Evolutionary conservation across 2,329 filamentous ascomycete genomes (phyloP).

Genomic region (Metarhizium album): DNA sequence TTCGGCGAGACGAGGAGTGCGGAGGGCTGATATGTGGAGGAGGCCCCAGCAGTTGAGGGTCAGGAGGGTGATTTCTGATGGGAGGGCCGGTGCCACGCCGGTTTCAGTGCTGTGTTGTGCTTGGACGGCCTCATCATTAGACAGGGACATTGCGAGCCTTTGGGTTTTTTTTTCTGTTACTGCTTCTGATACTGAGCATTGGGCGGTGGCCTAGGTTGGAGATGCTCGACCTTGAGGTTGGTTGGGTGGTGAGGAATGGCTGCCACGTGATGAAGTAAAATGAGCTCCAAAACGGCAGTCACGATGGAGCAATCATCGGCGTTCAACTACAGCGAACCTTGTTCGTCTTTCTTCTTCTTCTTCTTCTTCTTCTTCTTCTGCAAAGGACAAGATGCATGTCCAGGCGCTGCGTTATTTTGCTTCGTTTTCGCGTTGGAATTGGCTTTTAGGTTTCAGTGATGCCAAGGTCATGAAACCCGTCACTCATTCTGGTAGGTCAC

Average conservation of each 20-base stretch:
- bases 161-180: neutral
- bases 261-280: slow-evolving; percentile 1
- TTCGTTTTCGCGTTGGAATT: neutral
- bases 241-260: neutral
- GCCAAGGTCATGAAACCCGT: no score
- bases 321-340: neutral
- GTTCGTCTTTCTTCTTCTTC: neutral
- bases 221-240: neutral
- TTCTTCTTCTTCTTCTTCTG: neutral
- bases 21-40: slow-evolving; percentile 71
- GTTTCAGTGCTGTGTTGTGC: slow-evolving; percentile 1
- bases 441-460: neutral
- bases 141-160: neutral
- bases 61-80: slow-evolving; percentile 61
- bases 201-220: neutral
- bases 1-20: slow-evolving; percentile 65
- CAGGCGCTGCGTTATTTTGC: neutral
- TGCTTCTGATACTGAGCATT: neutral
- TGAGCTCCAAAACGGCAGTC: neutral
- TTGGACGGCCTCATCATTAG: neutral
- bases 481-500: no score
- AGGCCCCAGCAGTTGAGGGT: slow-evolving; percentile 97
- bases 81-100: slow-evolving; percentile 23
- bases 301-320: neutral
- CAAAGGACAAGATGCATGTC: neutral